phyloP scores from a whole-genome alignment of 768 basidiomycete genomes.

The Scleroderma bovista region DNA sequence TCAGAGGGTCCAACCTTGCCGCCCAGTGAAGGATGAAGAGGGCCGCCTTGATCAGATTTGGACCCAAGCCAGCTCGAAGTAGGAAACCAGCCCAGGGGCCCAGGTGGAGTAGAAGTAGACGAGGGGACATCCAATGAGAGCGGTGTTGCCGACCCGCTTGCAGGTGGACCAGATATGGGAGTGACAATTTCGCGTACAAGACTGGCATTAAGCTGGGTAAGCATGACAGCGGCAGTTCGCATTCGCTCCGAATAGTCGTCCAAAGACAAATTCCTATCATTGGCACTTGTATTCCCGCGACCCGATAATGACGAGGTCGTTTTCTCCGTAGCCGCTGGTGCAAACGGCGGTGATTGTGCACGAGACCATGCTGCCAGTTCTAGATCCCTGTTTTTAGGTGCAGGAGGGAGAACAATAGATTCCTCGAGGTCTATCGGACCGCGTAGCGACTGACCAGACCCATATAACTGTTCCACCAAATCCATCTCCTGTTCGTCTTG shows the following conservation, averaged over 20 bases:
- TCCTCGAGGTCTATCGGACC: conserved; percentile 78
- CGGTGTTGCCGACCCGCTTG: conserved; percentile 3
- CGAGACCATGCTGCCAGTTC: conserved; percentile 83
- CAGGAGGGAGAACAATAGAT: conserved; percentile 73
- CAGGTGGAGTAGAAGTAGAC: conserved; percentile 13
- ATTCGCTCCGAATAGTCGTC: conserved; percentile 99
- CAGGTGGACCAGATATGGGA: conserved; percentile 10
- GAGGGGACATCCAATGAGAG: conserved; percentile 9
- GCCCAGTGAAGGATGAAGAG: conserved; percentile 28
- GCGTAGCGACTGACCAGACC: conserved; percentile 65
- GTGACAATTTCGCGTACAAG: conserved; percentile 51
- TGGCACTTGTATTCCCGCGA: not conserved
- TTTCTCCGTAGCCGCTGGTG: conserved; percentile 36
- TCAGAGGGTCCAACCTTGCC: conserved; percentile 20
- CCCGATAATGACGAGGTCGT: conserved; percentile 20
- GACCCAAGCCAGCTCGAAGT: conserved; percentile 47
- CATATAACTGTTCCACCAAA: conserved; percentile 93
- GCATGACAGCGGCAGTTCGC: conserved; percentile 98
- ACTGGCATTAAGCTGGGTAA: conserved; percentile 89
- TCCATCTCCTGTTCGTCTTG: conserved; percentile 86
- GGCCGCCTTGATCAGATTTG: conserved; percentile 17
- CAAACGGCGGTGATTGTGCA: conserved; percentile 42
- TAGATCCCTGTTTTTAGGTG: conserved; percentile 84
- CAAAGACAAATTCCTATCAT: conserved; percentile 54
- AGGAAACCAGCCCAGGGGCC: conserved; percentile 46